Base-by-base conservation (phyloP, 2,329 filamentous ascomycete species). In the Pseudopyricularia javanii region DNA sequence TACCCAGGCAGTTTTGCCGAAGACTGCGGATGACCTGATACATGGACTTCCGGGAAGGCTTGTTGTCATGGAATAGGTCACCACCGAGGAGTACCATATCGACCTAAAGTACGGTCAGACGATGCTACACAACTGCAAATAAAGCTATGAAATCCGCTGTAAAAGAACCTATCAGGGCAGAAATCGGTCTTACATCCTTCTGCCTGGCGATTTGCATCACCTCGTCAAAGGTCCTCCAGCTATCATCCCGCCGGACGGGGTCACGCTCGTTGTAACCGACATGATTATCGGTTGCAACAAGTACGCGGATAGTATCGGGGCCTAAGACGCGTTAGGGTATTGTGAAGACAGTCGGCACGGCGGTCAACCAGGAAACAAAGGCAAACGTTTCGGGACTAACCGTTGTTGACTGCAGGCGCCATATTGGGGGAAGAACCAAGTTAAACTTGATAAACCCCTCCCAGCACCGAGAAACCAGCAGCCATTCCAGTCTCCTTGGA, bases 61-160 rank as follows among this genome's bases (percentile, higher is more conserved):
- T 95, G 68, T 98, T 98, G 60, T 98, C 91, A 66, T 98, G 94
- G 64, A 98, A 98, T 1, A 98, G 78, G 65, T 98, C 93, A 48
- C 93, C 93, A 3, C 86, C 91, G 4, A 98, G 82, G 2, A 98
- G 76, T 0, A 98, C 87, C 93, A 98, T 97, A 68, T 98, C 93
- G 58, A 98, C 80, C 79, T 83, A 26, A 7, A 37, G n/a, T 17
- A n/a, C 7, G 9, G 11, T 47, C 28, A 28, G 54, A 17, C 35
- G 8, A 26, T 28, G 11, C 7, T 4, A 32, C n/a, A 24, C 28
- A 48, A 14, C 45, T 48, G n/a, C 9, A 22, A 11, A 22, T 43
- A 20, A 43, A 24, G 12, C 20, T 15, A 24, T 45, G 17, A 28
- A n/a, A n/a, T 35, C 22, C 28, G 15, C 28, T 26, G 45, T n/a